These are phyloP conservation scores for Pythium rishiriense DNA, from an alignment of 352 stramenopile species.

Conservation along the genomic window DNA sequence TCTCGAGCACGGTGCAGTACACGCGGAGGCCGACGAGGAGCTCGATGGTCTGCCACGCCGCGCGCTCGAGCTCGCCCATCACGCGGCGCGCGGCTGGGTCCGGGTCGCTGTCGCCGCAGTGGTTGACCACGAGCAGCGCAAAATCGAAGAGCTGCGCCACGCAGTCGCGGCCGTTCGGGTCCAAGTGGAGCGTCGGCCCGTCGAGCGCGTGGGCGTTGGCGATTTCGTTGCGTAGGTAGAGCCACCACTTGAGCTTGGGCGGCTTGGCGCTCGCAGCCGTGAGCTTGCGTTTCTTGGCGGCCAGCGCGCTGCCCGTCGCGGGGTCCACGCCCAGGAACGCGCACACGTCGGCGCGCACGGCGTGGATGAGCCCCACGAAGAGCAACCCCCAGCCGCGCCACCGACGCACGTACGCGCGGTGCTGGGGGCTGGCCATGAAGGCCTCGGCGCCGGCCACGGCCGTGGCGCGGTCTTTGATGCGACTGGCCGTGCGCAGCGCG, in stretches of 20 bases:
- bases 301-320: background rate
- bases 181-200: constrained; percentile 65
- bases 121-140: constrained; percentile 46
- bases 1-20: constrained; percentile 66
- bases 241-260: constrained; percentile 54
- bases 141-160: constrained; percentile 62
- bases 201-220: constrained; percentile 49
- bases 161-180: constrained; percentile 68
- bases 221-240: constrained; percentile 62
- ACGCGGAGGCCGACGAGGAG: constrained; percentile 57
- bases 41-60: constrained; percentile 66
- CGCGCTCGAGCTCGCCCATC: constrained; percentile 48
- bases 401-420: constrained; percentile 60
- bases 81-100: constrained; percentile 29
- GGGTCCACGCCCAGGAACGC: constrained; percentile 34
- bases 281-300: constrained; percentile 26
- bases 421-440: constrained; percentile 53
- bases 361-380: constrained; percentile 47
- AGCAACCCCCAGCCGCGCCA: constrained; percentile 74
- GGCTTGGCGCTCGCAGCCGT: background rate
- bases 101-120: constrained; percentile 26
- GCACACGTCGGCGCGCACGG: constrained; percentile 50
- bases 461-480: constrained; percentile 32
- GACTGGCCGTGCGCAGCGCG: constrained; percentile 47
- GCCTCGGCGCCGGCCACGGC: constrained; percentile 42